Evolutionary conservation across 139 green algal species (phyloP).

Genomic region (Deuterostichococcus epilithicus): DNA sequence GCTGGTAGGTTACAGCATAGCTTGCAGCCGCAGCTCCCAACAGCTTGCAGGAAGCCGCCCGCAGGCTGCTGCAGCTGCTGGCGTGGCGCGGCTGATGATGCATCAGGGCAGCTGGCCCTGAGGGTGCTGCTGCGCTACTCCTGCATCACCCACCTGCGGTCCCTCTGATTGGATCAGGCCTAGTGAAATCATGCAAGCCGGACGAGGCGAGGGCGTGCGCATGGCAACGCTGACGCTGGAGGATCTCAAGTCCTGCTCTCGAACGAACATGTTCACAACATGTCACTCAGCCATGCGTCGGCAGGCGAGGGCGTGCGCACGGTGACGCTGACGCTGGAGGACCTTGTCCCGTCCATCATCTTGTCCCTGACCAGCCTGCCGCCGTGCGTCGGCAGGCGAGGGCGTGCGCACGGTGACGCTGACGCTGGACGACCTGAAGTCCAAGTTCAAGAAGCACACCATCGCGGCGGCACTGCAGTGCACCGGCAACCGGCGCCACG

Average conservation of each 20-base stretch:
- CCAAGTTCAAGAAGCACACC: slow-evolving; percentile 68
- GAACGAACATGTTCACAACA: neutral
- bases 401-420: slow-evolving; percentile 55
- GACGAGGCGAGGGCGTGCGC: slow-evolving; percentile 59
- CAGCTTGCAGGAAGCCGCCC: too few relatives aligned
- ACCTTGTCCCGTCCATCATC: slow-evolving; percentile 36
- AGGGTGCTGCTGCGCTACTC: too few relatives aligned
- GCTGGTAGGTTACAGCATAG: too few relatives aligned
- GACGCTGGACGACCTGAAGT: slow-evolving; percentile 64
- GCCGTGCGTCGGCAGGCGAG: slow-evolving; percentile 48
- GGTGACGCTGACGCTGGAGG: slow-evolving; percentile 59
- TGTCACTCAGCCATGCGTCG: slow-evolving; percentile 15
- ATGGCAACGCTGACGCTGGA: slow-evolving; percentile 57
- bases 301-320: slow-evolving; percentile 55
- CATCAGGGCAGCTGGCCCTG: too few relatives aligned
- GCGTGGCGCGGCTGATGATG: too few relatives aligned
- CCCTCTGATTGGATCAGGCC: neutral
- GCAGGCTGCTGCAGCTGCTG: too few relatives aligned
- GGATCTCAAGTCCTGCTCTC: slow-evolving; percentile 57
- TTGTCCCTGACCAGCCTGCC: neutral
- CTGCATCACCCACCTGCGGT: too few relatives aligned
- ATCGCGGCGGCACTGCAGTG: slow-evolving; percentile 78
- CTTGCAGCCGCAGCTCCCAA: too few relatives aligned
- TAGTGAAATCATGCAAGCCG: too few relatives aligned
- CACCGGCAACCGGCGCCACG: slow-evolving; percentile 76